A percentile compares a stretch with the other conserved stretches of the same genome.
phyloP scores from a whole-genome alignment of 2,329 filamentous ascomycete species.

The Alternaria sp. region DNA sequence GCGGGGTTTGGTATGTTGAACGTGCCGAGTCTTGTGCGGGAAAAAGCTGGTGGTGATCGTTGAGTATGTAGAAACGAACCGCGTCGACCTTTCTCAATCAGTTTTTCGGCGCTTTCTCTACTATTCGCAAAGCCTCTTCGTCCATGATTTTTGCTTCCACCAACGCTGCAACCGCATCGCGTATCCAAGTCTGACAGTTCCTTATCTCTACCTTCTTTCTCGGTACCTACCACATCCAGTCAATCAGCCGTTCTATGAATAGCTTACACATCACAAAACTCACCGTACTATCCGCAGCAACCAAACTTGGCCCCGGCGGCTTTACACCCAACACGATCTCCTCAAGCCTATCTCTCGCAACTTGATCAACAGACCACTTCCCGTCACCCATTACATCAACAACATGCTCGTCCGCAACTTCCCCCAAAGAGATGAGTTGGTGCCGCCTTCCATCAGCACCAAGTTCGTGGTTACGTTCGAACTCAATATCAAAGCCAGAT shows the following conservation, averaged over 20 bases:
- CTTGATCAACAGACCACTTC: not conserved
- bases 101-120: not conserved
- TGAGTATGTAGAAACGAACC: too few relatives aligned
- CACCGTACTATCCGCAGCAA: slow-evolving; percentile 3
- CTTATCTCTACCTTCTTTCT: not conserved
- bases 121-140: not conserved
- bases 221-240: not conserved
- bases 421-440: slow-evolving; percentile 13
- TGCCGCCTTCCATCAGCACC: slow-evolving; percentile 2
- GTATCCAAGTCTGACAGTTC: not conserved
- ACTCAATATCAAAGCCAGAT: slow-evolving; percentile 22
- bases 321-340: slow-evolving; percentile 22
- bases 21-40: too few relatives aligned
- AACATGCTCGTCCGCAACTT: slow-evolving; percentile 15
- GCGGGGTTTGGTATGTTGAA: too few relatives aligned
- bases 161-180: not conserved
- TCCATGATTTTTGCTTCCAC: not conserved
- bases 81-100: not conserved
- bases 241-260: not conserved
- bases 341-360: slow-evolving; percentile 22
- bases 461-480: slow-evolving; percentile 29
- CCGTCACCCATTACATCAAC: slow-evolving; percentile 16
- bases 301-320: slow-evolving; percentile 27
- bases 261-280: not conserved
- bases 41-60: too few relatives aligned